These are phyloP conservation scores for Lentithecium fluviatile DNA, from an alignment of 495 filamentous ascomycete species.

Conservation along the genomic window DNA sequence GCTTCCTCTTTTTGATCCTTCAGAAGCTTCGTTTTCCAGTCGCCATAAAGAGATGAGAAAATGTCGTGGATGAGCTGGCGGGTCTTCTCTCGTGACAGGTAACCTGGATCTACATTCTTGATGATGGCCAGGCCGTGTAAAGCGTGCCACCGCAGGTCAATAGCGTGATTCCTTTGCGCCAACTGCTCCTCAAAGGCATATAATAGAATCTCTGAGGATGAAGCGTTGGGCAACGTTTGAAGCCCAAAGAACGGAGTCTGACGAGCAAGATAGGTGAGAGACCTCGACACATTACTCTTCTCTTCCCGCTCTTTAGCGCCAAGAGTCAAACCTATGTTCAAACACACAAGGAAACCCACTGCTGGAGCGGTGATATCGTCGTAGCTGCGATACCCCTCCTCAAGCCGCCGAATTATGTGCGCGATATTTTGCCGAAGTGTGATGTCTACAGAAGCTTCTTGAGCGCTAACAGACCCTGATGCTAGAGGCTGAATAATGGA, in stretches of 20 bases:
- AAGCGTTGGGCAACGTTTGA: not conserved
- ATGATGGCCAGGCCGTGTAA: conserved; percentile 14
- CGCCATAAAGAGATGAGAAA: conserved; percentile 70
- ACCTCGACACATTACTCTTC: not conserved
- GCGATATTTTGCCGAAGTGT: conserved; percentile 66
- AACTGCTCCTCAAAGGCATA: conserved; percentile 10
- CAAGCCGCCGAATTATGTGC: conserved; percentile 65
- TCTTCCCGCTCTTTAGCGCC: conserved; percentile 34
- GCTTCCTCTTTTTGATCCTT: conserved; percentile 71
- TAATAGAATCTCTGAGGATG: conserved; percentile 4
- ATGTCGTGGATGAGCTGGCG: conserved; percentile 20
- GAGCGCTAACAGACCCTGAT: not conserved
- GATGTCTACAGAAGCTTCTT: conserved; percentile 12
- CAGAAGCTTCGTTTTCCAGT: conserved; percentile 73
- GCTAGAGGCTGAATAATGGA: conserved; percentile 52
- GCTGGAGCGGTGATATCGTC: conserved; percentile 79
- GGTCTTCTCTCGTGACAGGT: not conserved
- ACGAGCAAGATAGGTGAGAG: conserved; percentile 12
- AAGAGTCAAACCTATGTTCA: conserved; percentile 73
- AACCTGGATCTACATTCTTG: conserved; percentile 1
- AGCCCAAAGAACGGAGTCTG: conserved; percentile 32
- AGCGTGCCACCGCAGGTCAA: conserved; percentile 33
- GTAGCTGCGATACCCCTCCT: conserved; percentile 67
- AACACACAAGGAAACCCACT: conserved; percentile 75
- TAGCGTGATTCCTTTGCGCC: not conserved